A percentile compares a stretch with the other conserved stretches of the same genome.
These are phyloP conservation scores for Wallacemonas sp. DNA, from an alignment of 208 protist genomes.

Conservation along the genomic window DNA sequence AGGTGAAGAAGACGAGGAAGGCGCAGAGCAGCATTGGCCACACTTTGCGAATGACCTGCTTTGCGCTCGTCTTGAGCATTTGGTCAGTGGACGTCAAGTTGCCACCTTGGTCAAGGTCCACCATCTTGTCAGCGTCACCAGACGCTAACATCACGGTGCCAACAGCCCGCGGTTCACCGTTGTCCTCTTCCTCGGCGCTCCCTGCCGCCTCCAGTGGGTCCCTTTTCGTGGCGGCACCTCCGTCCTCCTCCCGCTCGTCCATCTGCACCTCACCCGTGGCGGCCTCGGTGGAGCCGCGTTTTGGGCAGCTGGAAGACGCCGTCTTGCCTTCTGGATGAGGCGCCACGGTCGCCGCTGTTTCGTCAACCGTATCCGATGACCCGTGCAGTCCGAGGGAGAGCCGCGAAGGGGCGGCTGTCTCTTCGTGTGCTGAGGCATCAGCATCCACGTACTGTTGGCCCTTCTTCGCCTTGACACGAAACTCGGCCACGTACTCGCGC, in stretches of 20 bases:
- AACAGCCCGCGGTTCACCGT: conserved; percentile 25
- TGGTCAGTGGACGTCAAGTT: conserved; percentile 61
- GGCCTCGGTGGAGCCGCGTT: too few relatives aligned
- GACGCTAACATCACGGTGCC: conserved; percentile 26
- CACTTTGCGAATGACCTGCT: conserved; percentile 45
- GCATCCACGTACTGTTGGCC: not conserved
- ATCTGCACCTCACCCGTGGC: conserved; percentile 4
- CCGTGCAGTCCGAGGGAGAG: too few relatives aligned
- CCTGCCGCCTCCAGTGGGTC: not conserved
- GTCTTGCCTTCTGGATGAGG: not conserved
- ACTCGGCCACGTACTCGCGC: conserved; percentile 72
- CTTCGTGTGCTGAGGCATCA: not conserved
- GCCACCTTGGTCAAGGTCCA: conserved; percentile 35
- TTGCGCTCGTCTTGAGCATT: conserved; percentile 45
- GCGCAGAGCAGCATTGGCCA: conserved; percentile 66
- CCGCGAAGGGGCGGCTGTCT: too few relatives aligned
- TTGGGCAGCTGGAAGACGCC: not conserved
- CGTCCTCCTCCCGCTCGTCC: not conserved
- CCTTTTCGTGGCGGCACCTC: not conserved
- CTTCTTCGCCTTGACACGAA: conserved; percentile 22
- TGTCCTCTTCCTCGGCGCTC: conserved; percentile 13
- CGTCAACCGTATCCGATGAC: not conserved
- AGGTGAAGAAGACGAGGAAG: conserved; percentile 64
- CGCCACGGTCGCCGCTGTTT: not conserved
- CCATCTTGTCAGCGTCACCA: conserved; percentile 58